Conservation (phyloP, 2,329 filamentous ascomycete species). For the Colletotrichum cuscutae region DNA sequence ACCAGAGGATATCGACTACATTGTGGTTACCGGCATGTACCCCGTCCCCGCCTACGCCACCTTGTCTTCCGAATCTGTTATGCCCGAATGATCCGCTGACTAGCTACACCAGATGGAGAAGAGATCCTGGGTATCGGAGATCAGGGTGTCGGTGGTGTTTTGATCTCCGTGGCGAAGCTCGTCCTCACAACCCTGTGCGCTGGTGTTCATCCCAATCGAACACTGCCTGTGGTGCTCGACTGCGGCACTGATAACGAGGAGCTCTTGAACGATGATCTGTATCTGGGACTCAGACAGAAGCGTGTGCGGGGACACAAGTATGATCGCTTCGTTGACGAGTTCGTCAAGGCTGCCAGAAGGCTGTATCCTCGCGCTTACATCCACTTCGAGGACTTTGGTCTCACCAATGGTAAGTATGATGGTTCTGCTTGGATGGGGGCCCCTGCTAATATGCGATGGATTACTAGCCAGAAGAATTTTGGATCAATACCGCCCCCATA, state of each 20-base stretch:
- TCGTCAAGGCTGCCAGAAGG: conserved; percentile 74
- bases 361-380: conserved; percentile 84
- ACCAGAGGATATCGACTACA: conserved; percentile 84
- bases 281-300: conserved; percentile 77
- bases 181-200: conserved; percentile 86
- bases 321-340: conserved; percentile 79
- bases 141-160: conserved; percentile 85
- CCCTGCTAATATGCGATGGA: not conserved
- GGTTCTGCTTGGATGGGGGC: not conserved
- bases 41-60: not conserved
- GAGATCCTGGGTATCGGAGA: conserved; percentile 90
- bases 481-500: conserved; percentile 77
- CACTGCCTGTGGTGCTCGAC: conserved; percentile 84
- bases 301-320: conserved; percentile 78
- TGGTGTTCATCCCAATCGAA: conserved; percentile 84
- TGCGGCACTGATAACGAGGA: conserved; percentile 86
- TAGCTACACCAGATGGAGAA: conserved; percentile 59
- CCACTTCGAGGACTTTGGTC: conserved; percentile 90
- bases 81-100: not conserved
- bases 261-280: conserved; percentile 79
- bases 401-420: conserved; percentile 68
- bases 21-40: conserved; percentile 80
- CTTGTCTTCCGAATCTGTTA: not conserved
- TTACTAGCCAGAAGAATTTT: conserved; percentile 74
- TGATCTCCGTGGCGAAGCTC: conserved; percentile 87